These are phyloP conservation scores for Boechera retrofracta DNA, from an alignment of 345 rosid genomes.

Conservation along the genomic window DNA sequence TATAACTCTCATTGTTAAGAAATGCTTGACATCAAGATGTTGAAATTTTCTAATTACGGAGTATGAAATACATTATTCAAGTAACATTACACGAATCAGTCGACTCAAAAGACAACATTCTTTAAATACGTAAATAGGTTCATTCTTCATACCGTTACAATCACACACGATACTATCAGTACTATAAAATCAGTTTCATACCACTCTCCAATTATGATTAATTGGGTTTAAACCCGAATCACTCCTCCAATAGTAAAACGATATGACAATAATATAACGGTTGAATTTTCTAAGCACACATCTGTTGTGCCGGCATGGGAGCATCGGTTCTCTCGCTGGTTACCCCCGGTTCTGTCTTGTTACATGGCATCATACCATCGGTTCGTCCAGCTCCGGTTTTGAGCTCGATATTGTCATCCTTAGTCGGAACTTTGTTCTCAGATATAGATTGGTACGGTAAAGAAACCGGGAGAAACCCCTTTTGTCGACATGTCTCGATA, in stretches of 20 bases:
- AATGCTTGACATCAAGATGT: too few relatives aligned
- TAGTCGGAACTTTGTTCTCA: conserved; percentile 16
- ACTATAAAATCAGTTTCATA: background rate
- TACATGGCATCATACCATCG: conserved; percentile 28
- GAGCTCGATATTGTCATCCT: conserved; percentile 1
- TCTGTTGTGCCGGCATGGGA: conserved; percentile 31
- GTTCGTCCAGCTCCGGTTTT: conserved; percentile 23
- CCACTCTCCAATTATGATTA: background rate
- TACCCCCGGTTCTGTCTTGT: conserved; percentile 29
- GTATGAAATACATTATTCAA: too few relatives aligned
- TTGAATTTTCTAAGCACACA: conserved; percentile 36
- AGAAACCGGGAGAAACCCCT: conserved; percentile 64
- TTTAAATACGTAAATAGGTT: conserved; percentile 17
- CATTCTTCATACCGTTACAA: background rate
- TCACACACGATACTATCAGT: background rate
- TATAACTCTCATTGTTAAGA: too few relatives aligned
- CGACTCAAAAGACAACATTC: background rate
- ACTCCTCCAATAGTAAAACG: conserved; percentile 2
- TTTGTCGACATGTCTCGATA: conserved; percentile 70
- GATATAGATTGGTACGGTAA: conserved; percentile 7
- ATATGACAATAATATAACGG: conserved; percentile 1
- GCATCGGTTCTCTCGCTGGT: conserved; percentile 24
- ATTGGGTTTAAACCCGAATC: conserved; percentile 13
- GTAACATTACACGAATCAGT: background rate
- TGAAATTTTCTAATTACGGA: too few relatives aligned